Evolutionary conservation across 345 rosid genomes (phyloP).

Genomic region (Lumnitzera littorea): DNA sequence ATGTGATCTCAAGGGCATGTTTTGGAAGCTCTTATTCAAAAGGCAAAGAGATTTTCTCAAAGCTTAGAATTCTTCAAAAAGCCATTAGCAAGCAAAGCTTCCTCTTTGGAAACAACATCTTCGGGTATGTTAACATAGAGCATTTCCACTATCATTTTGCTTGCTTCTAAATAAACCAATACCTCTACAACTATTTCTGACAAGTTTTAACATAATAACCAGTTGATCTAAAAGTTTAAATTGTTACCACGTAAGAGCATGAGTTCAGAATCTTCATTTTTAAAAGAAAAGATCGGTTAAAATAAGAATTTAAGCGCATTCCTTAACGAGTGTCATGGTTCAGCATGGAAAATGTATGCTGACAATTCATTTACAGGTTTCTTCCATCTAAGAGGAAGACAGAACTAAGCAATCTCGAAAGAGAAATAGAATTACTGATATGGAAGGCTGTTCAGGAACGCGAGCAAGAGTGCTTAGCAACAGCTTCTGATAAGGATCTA

Average conservation of each 20-base stretch:
- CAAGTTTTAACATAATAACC: no score
- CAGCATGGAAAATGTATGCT: not conserved
- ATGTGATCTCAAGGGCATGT: conserved; percentile 56
- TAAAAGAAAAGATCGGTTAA: not conserved
- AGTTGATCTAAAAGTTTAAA: no score
- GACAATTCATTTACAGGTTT: conserved; percentile 20
- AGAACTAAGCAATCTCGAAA: conserved; percentile 41
- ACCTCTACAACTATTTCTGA: no score
- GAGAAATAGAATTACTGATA: conserved; percentile 49
- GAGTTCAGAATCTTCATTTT: not conserved
- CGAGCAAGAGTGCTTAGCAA: conserved; percentile 24
- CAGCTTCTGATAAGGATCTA: conserved; percentile 41
- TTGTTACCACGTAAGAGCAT: no score
- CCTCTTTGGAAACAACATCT: conserved; percentile 20
- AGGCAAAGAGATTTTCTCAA: conserved; percentile 52
- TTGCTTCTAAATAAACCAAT: not conserved
- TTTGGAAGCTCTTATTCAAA: conserved; percentile 47
- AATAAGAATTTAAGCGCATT: no score
- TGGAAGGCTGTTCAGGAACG: conserved; percentile 68
- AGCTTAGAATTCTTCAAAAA: conserved; percentile 47
- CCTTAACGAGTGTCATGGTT: no score
- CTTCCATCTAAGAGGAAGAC: conserved; percentile 28
- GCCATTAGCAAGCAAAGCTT: conserved; percentile 31
- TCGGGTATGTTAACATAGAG: conserved; percentile 21
- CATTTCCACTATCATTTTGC: not conserved